Base-by-base conservation (phyloP, 2,329 filamentous ascomycete genomes). In the Aspergillus fumigatiaffinis region DNA sequence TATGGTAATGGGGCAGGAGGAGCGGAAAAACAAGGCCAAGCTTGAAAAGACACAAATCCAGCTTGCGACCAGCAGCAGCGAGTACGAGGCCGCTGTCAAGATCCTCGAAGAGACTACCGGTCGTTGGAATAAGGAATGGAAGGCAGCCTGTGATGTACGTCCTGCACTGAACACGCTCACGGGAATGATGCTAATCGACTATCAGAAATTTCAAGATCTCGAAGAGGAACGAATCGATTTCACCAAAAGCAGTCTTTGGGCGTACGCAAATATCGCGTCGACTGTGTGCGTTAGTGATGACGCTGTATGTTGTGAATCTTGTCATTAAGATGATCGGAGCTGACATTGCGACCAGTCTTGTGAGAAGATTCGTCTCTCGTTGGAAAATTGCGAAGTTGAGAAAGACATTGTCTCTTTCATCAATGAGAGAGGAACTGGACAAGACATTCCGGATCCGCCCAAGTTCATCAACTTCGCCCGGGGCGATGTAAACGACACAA, bases 1-100 rank as follows among this genome's bases (percentile, higher is more conserved):
- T 73, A 99, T 99, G 94, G 94, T 99, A 57, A 99, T 99, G 94
- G 94, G 94, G 14, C 94, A 99, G 68, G 94, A 99, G 73, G 94
- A 99, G 79, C 87, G 94, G 28, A 97, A 96, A 78, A 99, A 99
- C 76, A 99, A 99, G 78, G 92, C 93, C 23, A 97, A 96, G 76
- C 84, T 99, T 47, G 94, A 99, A 75, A 99, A 99, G 83, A 97
- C 94, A 1, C 94, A 99, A 73, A 94, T 97, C 67, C 95, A 92
- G 68, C 84, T 99, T 58, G 92, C 92, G 0, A 87, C 87, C 7
- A 92, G 92, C 59, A 97, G 95, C 76, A 87, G 86, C 48, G 94
- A 97, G 68, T 99, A 99, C 71, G 93, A 99, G 74, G 85, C 86
- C 52, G 92, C 94, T 0, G 89, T 99, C 58, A 97, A 97, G 75